A percentile compares a stretch with the other conserved stretches of the same genome.
These are phyloP conservation scores for Trichoderma atrobrunneum DNA, from an alignment of 2,329 filamentous ascomycete genomes.

Conservation along the genomic window DNA sequence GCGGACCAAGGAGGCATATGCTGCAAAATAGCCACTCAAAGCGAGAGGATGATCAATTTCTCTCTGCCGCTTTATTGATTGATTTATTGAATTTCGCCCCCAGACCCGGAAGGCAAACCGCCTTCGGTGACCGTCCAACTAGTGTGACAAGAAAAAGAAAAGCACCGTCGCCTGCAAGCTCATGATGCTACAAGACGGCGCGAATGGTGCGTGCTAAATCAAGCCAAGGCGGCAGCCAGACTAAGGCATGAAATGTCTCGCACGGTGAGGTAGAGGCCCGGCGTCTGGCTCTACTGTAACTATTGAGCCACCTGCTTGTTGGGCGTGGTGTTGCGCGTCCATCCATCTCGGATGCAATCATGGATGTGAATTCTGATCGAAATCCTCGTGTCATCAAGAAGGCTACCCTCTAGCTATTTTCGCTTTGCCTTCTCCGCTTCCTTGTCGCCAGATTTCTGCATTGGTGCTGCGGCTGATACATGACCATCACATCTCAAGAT, in stretches of 20 bases:
- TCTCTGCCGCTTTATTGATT: not conserved
- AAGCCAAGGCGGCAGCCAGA: not conserved
- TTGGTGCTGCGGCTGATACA: not conserved
- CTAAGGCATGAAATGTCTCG: not conserved
- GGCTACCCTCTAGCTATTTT: not conserved
- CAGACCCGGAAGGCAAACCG: not conserved
- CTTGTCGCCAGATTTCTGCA: not conserved
- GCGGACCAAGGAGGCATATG: not conserved
- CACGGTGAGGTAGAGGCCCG: not conserved
- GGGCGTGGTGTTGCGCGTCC: not conserved
- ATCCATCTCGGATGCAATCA: not conserved
- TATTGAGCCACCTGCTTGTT: not conserved
- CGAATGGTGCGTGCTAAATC: not conserved
- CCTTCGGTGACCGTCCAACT: not conserved
- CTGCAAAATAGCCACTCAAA: not conserved
- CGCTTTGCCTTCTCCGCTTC: not conserved
- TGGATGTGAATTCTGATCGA: not conserved
- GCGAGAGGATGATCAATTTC: not conserved
- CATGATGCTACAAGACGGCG: not conserved
- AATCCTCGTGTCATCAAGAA: not conserved
- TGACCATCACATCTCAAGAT: slow-evolving; percentile 8
- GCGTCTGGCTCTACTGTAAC: not conserved
- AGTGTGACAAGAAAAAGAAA: not conserved
- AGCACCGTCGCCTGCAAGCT: not conserved
- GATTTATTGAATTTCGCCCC: not conserved